A percentile compares a stretch with the other conserved stretches of the same genome.
These are phyloP conservation scores for Ogataea thermomethanolica DNA, from an alignment of 805 yeast species.

Conservation along the genomic window DNA sequence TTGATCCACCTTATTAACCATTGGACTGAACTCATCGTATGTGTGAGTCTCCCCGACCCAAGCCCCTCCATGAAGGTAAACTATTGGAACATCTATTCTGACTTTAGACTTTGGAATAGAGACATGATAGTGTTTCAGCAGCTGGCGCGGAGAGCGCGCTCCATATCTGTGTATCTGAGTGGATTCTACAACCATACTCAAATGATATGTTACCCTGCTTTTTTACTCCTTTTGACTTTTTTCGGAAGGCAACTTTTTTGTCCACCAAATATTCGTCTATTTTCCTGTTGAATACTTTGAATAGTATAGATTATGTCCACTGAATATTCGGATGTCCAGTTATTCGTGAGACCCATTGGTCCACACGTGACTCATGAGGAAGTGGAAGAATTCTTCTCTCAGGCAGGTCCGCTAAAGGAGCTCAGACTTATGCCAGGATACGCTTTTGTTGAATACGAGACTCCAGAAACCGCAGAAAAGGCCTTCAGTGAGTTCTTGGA, in stretches of 20 bases:
- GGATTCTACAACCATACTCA: slow-evolving; percentile 7
- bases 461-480: slow-evolving; percentile 48
- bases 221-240: background rate
- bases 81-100: slow-evolving; percentile 17
- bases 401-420: slow-evolving; percentile 64
- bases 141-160: slow-evolving; percentile 16
- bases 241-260: slow-evolving; percentile 5
- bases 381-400: slow-evolving; percentile 63
- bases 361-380: slow-evolving; percentile 43
- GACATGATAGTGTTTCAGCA: slow-evolving; percentile 16
- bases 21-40: slow-evolving; percentile 45
- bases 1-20: slow-evolving; percentile 27
- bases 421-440: slow-evolving; percentile 75
- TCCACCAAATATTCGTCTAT: slow-evolving; percentile 1
- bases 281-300: slow-evolving; percentile 2
- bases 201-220: slow-evolving; percentile 1
- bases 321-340: slow-evolving; percentile 35
- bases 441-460: slow-evolving; percentile 85
- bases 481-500: slow-evolving; percentile 47
- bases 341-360: slow-evolving; percentile 38
- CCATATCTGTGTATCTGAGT: slow-evolving; percentile 9
- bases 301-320: slow-evolving; percentile 12
- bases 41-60: slow-evolving; percentile 76
- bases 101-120: slow-evolving; percentile 3
- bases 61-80: slow-evolving; percentile 84